A percentile compares a stretch with the other conserved stretches of the same genome.
Conservation (phyloP, 1,139 yeast genomes). For the Kodamaea sp. region DNA sequence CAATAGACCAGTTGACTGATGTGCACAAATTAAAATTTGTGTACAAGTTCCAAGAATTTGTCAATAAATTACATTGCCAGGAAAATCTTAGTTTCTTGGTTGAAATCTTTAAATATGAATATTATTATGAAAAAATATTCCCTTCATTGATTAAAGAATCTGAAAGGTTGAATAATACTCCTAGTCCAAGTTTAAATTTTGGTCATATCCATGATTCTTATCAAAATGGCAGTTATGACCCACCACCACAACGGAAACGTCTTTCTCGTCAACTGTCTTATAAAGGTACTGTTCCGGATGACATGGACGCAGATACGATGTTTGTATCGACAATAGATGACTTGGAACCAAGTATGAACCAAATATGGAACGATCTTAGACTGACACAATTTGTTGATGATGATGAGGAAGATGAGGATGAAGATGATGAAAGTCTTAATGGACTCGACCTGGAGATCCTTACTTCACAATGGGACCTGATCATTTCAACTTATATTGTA, state of each 20-base stretch:
- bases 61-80: conserved; percentile 32
- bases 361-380: conserved; percentile 30
- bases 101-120: conserved; percentile 41
- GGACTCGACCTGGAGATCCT: conserved; percentile 15
- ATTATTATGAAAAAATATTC: conserved; percentile 23
- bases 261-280: no score
- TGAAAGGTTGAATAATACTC: conserved; percentile 17
- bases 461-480: conserved; percentile 27
- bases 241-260: no score
- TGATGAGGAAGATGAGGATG: conserved; percentile 9
- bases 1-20: conserved; percentile 15
- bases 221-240: no score
- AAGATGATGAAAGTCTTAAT: conserved; percentile 5
- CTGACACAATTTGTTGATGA: conserved; percentile 4
- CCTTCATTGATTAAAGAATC: conserved; percentile 9
- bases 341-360: conserved; percentile 16
- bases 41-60: conserved; percentile 14
- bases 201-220: no score
- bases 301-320: conserved; percentile 15
- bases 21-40: conserved; percentile 10
- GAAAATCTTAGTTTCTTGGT: conserved; percentile 47
- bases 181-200: conserved; percentile 11
- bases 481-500: conserved; percentile 25
- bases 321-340: conserved; percentile 36
- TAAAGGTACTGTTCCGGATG: no score